Base-by-base conservation (phyloP, 768 basidiomycete genomes). In the Psilocybe sp. region DNA sequence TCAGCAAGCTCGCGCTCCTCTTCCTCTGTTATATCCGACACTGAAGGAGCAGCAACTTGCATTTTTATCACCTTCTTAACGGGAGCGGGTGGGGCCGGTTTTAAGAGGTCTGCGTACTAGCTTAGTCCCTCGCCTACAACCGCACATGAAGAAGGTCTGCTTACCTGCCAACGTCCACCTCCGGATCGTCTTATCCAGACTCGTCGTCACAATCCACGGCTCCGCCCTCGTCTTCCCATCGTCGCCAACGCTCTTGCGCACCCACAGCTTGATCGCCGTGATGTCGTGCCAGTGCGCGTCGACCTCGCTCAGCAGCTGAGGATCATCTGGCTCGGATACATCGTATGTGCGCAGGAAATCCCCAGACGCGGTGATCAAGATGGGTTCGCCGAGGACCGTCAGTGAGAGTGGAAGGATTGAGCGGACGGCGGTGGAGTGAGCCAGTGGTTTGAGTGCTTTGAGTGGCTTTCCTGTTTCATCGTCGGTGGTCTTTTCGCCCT, bases 221-320 rank as follows among this genome's bases (percentile, higher is more conserved):
- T 92, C 89, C 11, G 80, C 63, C 54, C 71, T 73, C n/a, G 71
- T 75, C 46, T 61, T 67, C 7, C 73, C 74, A 53, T 76, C 78
- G 19, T 69, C 69, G 8, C 72, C 73, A 23, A 67, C 63, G 6
- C 69, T 70, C 47, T 64, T 71, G 23, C 84, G 77, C 57, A 78
- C 69, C 92, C 93, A 97, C 10, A 86, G 69, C 23, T 78, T 76
- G 45, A 98, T 68, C 4, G 79, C 82, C 4, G 81, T 88, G 13
- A 98, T 84, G 58, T 97, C 92, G 57, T 92, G 92, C 82, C 87
- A 92, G 62, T 98, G 96, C 5, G 82, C 94, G 57, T 97, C 90
- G 10, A 90, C 69, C 58, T 84, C 81, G 20, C 76, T 72, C n/a
- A 93, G 64, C 23, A 90, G 66, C 51, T 88, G 87, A 1, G 84